Percentiles rank a stretch among this genome's conserved stretches.
phyloP scores from a whole-genome alignment of 208 protist species.

The Trichomonas gallinae region DNA sequence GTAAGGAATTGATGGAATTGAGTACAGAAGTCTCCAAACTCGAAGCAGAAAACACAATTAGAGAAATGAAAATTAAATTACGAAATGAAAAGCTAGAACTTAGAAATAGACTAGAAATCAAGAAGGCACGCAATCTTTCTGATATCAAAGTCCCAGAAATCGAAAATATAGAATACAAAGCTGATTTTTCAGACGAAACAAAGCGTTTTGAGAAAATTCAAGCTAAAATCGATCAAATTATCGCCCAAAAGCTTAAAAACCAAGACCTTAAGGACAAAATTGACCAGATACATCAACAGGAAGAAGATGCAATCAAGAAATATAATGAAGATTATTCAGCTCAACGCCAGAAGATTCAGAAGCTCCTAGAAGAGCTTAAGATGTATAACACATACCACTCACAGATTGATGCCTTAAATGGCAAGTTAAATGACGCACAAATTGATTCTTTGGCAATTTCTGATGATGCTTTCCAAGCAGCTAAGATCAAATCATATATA shows the following conservation, averaged over 20 bases:
- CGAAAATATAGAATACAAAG: not conserved
- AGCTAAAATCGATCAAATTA: not conserved
- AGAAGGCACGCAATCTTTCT: not conserved
- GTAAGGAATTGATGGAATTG: not conserved
- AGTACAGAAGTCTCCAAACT: not conserved
- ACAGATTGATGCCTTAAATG: not conserved
- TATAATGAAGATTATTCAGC: not conserved
- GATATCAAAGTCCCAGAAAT: not conserved
- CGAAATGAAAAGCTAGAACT: not conserved
- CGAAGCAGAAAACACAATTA: not conserved
- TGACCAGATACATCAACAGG: not conserved
- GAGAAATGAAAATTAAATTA: not conserved
- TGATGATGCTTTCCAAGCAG: not conserved
- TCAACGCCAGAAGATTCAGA: not conserved
- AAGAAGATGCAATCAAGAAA: not conserved
- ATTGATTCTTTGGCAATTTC: not conserved
- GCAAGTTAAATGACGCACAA: not conserved
- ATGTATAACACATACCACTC: not conserved
- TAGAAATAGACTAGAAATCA: not conserved
- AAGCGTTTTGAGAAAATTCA: not conserved
- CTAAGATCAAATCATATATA: not conserved
- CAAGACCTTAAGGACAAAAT: not conserved
- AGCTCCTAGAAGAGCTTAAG: not conserved
- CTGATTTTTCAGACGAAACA: not conserved
- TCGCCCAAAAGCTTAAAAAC: not conserved